These are phyloP conservation scores for Aspergillus sp. DNA, from an alignment of 2,329 filamentous ascomycete genomes.

Conservation along the genomic window DNA sequence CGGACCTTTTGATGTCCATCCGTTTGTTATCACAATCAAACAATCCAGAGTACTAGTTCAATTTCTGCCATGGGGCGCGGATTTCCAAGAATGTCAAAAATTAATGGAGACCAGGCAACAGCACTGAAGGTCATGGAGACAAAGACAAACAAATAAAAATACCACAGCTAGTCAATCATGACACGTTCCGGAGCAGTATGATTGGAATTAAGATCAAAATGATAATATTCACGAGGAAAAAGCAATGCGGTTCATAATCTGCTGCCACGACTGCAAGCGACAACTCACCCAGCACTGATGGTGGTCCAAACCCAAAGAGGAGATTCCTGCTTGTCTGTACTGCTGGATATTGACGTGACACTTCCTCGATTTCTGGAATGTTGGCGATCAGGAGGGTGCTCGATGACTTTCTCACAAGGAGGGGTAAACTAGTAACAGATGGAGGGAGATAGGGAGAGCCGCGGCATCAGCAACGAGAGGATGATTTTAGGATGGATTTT, in stretches of 20 bases:
- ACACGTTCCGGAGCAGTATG: background rate
- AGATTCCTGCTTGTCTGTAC: background rate
- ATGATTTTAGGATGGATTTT: background rate
- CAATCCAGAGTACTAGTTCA: constrained; percentile 3
- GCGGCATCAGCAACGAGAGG: constrained; percentile 2
- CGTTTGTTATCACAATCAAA: constrained; percentile 5
- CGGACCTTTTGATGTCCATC: constrained; percentile 5
- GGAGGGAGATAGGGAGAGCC: background rate
- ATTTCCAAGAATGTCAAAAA: constrained; percentile 7
- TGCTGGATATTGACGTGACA: background rate
- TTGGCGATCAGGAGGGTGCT: constrained; percentile 1
- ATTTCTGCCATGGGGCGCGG: constrained; percentile 7
- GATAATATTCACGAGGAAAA: constrained; percentile 3
- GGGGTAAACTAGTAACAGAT: background rate
- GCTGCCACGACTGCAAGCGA: constrained; percentile 6
- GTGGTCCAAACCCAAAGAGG: background rate
- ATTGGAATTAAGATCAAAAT: constrained; percentile 1
- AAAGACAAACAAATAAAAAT: background rate
- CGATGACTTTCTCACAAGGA: background rate
- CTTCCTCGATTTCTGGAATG: background rate
- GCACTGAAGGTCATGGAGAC: background rate
- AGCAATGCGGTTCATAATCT: background rate
- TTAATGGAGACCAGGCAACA: constrained; percentile 3
- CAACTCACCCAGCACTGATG: constrained; percentile 4
- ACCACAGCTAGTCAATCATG: background rate